Evolutionary conservation across 306 rosid species (phyloP).

Genomic region (Dryas octopetala): DNA sequence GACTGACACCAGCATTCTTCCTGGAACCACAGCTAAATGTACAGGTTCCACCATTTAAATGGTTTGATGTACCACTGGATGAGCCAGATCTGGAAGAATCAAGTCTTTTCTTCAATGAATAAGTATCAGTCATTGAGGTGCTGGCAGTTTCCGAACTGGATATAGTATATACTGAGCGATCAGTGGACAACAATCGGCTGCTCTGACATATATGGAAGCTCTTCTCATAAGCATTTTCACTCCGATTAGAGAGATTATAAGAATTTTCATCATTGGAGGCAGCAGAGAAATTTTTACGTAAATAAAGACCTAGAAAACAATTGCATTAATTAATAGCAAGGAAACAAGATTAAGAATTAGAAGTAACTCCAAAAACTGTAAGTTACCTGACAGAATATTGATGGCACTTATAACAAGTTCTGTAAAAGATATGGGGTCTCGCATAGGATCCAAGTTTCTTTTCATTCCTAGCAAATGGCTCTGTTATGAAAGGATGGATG

Average conservation of each 20-base stretch:
- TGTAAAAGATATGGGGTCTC: conserved; percentile 49
- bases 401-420: conserved; percentile 66
- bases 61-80: conserved; percentile 57
- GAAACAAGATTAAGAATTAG: conserved; percentile 20
- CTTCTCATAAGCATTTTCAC: conserved; percentile 35
- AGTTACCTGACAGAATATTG: conserved; percentile 85
- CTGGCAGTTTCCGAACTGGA: conserved; percentile 67
- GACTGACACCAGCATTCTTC: conserved; percentile 42
- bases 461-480: conserved; percentile 86
- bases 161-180: conserved; percentile 40
- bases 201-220: conserved; percentile 42
- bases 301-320: conserved; percentile 46
- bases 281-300: conserved; percentile 34
- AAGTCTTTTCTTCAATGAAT: conserved; percentile 57
- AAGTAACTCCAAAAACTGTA: conserved; percentile 16
- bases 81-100: conserved; percentile 63
- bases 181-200: conserved; percentile 33
- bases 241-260: conserved; percentile 20
- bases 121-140: conserved; percentile 55
- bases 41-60: conserved; percentile 33
- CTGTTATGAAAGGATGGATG: conserved; percentile 45
- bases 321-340: conserved; percentile 27
- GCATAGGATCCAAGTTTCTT: conserved; percentile 43
- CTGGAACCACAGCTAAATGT: conserved; percentile 36
- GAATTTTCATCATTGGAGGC: conserved; percentile 26